A percentile compares a stretch with the other conserved stretches of the same genome.
phyloP scores from a whole-genome alignment of 73 alveolate genomes.

The Paramecium bursaria region DNA sequence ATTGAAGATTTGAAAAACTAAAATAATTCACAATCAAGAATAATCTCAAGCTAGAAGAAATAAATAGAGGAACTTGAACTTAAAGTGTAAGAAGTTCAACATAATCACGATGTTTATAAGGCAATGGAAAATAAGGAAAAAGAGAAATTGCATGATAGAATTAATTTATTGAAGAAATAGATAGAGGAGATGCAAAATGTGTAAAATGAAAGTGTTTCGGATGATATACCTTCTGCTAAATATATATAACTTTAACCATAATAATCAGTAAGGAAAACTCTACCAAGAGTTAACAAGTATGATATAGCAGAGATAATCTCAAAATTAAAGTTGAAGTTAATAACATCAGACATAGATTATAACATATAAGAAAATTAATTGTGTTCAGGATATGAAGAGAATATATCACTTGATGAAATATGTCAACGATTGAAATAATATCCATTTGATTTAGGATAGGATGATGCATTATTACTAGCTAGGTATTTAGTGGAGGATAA shows the following conservation, averaged over 20 bases:
- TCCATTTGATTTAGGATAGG: slow-evolving; percentile 40
- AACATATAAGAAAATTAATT: slow-evolving; percentile 9
- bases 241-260: neutral
- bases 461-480: slow-evolving; percentile 21
- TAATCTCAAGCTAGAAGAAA: slow-evolving; percentile 5
- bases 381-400: slow-evolving; percentile 29
- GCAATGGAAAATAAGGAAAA: slow-evolving; percentile 52
- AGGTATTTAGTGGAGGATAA: slow-evolving; percentile 36
- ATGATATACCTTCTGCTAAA: neutral
- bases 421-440: neutral
- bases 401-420: slow-evolving; percentile 4
- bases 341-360: slow-evolving; percentile 12
- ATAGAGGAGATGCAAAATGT: slow-evolving; percentile 17
- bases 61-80: slow-evolving; percentile 26
- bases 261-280: neutral
- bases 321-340: neutral
- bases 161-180: slow-evolving; percentile 32
- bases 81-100: slow-evolving; percentile 17
- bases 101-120: slow-evolving; percentile 34
- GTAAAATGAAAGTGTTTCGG: slow-evolving; percentile 1
- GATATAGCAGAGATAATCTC: slow-evolving; percentile 12
- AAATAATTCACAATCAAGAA: neutral
- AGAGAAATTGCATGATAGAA: slow-evolving; percentile 49
- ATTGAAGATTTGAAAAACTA: slow-evolving; percentile 37
- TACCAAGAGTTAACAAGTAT: slow-evolving; percentile 26